phyloP scores from a whole-genome alignment of 1,139 yeast species.

The Arxiozyma slooffiae region DNA sequence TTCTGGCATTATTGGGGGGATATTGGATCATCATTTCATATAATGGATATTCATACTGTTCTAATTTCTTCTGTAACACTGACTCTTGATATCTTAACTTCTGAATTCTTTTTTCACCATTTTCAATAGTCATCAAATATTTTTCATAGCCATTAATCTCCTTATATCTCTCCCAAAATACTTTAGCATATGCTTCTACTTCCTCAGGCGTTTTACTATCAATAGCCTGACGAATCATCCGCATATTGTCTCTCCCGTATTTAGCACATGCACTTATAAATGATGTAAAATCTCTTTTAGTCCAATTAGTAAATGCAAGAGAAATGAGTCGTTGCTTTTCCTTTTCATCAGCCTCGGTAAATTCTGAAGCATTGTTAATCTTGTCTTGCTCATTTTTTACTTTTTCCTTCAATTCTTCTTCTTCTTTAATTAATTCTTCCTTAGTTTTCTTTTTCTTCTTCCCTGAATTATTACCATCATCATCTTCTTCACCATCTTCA shows the following conservation, averaged over 20 bases:
- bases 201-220: constrained; percentile 65
- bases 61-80: constrained; percentile 55
- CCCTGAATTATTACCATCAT: constrained; percentile 23
- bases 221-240: constrained; percentile 53
- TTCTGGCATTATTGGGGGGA: constrained; percentile 87
- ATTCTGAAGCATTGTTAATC: constrained; percentile 59
- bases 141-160: constrained; percentile 81
- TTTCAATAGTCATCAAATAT: constrained; percentile 74
- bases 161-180: constrained; percentile 64
- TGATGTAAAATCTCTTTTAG: constrained; percentile 78
- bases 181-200: constrained; percentile 54
- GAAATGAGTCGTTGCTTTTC: constrained; percentile 51
- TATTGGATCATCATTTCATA: constrained; percentile 68
- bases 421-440: constrained; percentile 11
- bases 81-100: constrained; percentile 57
- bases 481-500: constrained; percentile 30
- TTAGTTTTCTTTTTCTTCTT: constrained; percentile 16
- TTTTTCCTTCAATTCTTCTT: constrained; percentile 33
- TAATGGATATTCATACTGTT: constrained; percentile 55
- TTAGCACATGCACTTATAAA: constrained; percentile 75
- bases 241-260: constrained; percentile 57
- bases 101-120: constrained; percentile 73
- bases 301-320: constrained; percentile 72
- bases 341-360: constrained; percentile 64
- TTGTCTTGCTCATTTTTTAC: constrained; percentile 50